phyloP scores from a whole-genome alignment of 768 basidiomycete species.

The Kwoniella sp. region DNA sequence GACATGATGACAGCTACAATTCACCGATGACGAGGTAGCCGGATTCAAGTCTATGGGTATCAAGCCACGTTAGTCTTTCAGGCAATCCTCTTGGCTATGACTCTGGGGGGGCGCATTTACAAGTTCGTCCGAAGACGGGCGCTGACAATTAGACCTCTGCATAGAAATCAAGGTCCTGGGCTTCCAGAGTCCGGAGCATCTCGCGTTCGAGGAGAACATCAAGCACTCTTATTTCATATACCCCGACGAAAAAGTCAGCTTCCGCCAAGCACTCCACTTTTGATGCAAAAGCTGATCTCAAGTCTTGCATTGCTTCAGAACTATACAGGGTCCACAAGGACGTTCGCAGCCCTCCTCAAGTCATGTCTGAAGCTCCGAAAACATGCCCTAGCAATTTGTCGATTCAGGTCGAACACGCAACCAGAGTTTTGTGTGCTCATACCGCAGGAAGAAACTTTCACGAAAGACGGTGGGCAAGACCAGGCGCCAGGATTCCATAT shows the following conservation, averaged over 20 bases:
- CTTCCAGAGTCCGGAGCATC: constrained; percentile 73
- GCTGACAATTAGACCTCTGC: neutral
- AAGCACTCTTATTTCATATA: constrained; percentile 90
- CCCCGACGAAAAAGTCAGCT: constrained; percentile 80
- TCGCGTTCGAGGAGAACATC: constrained; percentile 84
- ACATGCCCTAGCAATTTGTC: constrained; percentile 73
- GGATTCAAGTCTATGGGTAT: constrained; percentile 79
- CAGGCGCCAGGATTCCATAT: constrained; percentile 91
- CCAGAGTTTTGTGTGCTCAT: constrained; percentile 82
- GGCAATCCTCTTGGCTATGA: no score
- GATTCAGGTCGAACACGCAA: constrained; percentile 70
- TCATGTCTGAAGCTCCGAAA: constrained; percentile 79
- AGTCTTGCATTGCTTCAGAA: constrained; percentile 26
- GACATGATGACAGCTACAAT: constrained; percentile 66
- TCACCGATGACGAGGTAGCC: constrained; percentile 77
- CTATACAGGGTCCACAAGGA: constrained; percentile 87
- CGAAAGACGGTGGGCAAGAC: constrained; percentile 66
- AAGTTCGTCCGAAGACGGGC: neutral
- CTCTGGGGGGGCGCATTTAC: neutral
- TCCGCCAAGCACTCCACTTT: neutral
- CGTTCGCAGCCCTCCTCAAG: constrained; percentile 82
- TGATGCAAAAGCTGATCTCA: neutral
- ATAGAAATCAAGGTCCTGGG: constrained; percentile 87
- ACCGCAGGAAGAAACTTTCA: constrained; percentile 72
- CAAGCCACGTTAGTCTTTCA: constrained; percentile 73